These are phyloP conservation scores for Podila verticillata DNA, from an alignment of 192 early-diverging fungal species.

Conservation along the genomic window DNA sequence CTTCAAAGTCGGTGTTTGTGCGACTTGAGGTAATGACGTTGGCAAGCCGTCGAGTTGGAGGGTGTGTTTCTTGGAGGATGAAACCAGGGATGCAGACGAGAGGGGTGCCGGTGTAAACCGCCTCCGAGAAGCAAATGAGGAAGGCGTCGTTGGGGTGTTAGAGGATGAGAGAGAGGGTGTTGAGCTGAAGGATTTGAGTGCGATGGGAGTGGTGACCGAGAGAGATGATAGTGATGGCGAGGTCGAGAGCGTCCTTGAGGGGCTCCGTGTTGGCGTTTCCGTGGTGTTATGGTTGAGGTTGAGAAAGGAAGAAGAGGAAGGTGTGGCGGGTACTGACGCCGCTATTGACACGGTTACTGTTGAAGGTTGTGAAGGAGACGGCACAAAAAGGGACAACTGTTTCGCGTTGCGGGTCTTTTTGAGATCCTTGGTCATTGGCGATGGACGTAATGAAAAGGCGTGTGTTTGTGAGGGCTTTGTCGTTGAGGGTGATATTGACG, in stretches of 20 bases:
- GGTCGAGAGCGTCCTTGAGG: background rate
- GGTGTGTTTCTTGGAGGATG: constrained; percentile 14
- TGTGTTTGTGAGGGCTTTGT: background rate
- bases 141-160: background rate
- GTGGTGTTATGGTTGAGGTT: background rate
- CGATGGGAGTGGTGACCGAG: background rate
- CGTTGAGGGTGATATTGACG: background rate
- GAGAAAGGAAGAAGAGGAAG: constrained; percentile 6
- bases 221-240: background rate
- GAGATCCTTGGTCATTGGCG: constrained; percentile 16
- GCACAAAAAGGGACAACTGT: constrained; percentile 39
- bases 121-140: constrained; percentile 35
- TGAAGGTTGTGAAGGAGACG: constrained; percentile 5
- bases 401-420: constrained; percentile 40
- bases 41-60: constrained; percentile 30
- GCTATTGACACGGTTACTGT: background rate
- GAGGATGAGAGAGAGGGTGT: background rate
- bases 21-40: constrained; percentile 3
- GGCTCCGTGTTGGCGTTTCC: too few relatives aligned
- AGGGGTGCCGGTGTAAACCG: constrained; percentile 39
- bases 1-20: background rate
- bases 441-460: constrained; percentile 21
- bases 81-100: constrained; percentile 12
- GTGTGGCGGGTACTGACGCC: background rate
- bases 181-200: background rate